Percentiles rank a stretch among this genome's conserved stretches.
Evolutionary conservation across 768 basidiomycete species (phyloP).

Genomic region (Porpolomopsis calyptriformis): DNA sequence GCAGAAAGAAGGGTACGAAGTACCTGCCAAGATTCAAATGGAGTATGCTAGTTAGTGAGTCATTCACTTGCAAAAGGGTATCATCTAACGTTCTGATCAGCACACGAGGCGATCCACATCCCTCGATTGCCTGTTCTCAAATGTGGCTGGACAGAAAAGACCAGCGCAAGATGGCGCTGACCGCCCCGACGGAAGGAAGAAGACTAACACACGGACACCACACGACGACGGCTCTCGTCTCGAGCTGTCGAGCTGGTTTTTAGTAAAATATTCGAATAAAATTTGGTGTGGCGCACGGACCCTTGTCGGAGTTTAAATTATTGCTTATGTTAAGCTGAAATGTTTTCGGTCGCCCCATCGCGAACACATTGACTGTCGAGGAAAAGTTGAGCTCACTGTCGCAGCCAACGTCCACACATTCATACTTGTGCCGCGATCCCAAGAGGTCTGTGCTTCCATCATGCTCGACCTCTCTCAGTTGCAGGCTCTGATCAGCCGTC

Average conservation of each 20-base stretch:
- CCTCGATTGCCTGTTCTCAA: slow-evolving; percentile 89
- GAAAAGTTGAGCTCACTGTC: slow-evolving; percentile 33
- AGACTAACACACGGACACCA: slow-evolving; percentile 16
- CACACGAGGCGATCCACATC: slow-evolving; percentile 82
- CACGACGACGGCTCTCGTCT: neutral
- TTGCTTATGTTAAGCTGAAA: slow-evolving; percentile 14
- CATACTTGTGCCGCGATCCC: slow-evolving; percentile 39
- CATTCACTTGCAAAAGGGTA: slow-evolving; percentile 10
- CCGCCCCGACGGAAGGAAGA: slow-evolving; percentile 16
- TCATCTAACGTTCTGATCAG: slow-evolving; percentile 28
- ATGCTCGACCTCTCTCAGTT: slow-evolving; percentile 74
- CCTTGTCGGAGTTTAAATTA: slow-evolving; percentile 33
- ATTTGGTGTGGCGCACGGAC: slow-evolving; percentile 22
- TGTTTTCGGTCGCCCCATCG: slow-evolving; percentile 36
- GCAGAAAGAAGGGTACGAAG: slow-evolving; percentile 89
- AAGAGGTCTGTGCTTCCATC: slow-evolving; percentile 89
- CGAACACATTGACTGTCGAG: slow-evolving; percentile 45
- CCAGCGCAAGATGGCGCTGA: slow-evolving; percentile 19
- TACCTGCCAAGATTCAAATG: slow-evolving; percentile 97
- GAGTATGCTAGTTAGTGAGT: slow-evolving; percentile 95
- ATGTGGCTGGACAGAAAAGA: slow-evolving; percentile 20
- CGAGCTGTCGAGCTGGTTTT: slow-evolving; percentile 32
- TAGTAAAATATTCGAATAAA: slow-evolving; percentile 39
- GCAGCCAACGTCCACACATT: slow-evolving; percentile 31
- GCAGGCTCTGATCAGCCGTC: slow-evolving; percentile 62